Evolutionary conservation across 2,329 filamentous ascomycete species (phyloP), one percentile per base, ranked within the genome.

Genomic region (Nothopassalora personata): DNA sequence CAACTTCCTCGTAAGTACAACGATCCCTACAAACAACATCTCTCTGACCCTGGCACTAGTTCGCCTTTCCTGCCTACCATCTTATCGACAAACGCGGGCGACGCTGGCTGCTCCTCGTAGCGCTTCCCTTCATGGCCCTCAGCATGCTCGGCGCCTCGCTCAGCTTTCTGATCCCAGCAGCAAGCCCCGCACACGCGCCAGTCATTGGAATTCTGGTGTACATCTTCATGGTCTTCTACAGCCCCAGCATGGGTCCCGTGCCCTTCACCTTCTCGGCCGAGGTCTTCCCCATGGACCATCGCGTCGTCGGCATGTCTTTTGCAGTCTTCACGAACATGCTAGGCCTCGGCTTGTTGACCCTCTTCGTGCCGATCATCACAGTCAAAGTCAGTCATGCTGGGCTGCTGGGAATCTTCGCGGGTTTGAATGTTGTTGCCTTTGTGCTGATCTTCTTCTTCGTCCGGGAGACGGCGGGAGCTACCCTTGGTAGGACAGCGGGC

Each of bases 221-320:
- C 67, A 71, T 84, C 1, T 84, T 82, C 62, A 78, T 77, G 49
- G 58, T 65, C 30, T 66, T 71, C 58, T 69, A 67, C 23, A 45
- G 39, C 4, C 54, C 43, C 10, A 74, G 73, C 19, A 71, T 76
- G 65, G 76, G 76, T 3, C 75, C 83, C 4, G 86, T 89, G 7
- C 86, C 86, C 0, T 89, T 86, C 68, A 83, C 84, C 0, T 87
- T 88, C 71, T 83, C 81, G 2, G 86, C 86, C 36, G 87, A 90
- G 70, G 84, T 89, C 1, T 89, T 86, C 69, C 86, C 87, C 0
- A 78, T 89, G 0, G 87, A 86, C 1, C 85, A 89, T 69, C 81
- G 87, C 65, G 62, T 68, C 67, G 80, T 88, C 11, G 87, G 87
- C 55, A 89, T 90, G 86, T 81, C 81, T 0, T 88, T 82, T 71